Conservation (phyloP, 2,329 filamentous ascomycete species). For the Penicillium sp. region DNA sequence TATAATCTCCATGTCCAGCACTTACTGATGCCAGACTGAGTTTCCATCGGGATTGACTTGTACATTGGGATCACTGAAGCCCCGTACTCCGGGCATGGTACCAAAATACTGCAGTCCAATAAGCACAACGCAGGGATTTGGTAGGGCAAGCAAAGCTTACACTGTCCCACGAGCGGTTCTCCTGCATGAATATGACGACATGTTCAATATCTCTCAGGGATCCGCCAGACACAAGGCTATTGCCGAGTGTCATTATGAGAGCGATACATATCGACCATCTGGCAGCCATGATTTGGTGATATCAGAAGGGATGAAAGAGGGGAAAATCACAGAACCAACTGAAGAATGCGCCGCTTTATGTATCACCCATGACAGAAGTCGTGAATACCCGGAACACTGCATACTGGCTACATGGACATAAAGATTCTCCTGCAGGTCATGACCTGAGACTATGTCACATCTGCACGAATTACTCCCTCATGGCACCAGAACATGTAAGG, state of each 20-base stretch:
- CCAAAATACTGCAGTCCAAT: conserved; percentile 49
- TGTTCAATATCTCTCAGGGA: conserved; percentile 53
- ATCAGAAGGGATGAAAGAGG: not conserved
- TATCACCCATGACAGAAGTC: not conserved
- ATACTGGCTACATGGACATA: not conserved
- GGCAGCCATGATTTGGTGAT: conserved; percentile 10
- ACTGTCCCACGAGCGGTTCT: conserved; percentile 43
- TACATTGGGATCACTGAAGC: conserved; percentile 55
- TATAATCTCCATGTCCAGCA: conserved; percentile 2
- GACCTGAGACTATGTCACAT: not conserved
- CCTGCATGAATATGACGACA: conserved; percentile 58
- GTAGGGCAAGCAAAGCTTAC: conserved; percentile 21
- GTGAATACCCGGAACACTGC: not conserved
- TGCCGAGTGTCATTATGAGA: conserved; percentile 19
- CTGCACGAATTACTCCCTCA: not conserved
- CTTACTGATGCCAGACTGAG: conserved; percentile 50
- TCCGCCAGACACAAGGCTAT: conserved; percentile 29
- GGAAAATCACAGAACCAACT: not conserved
- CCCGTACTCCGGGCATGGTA: conserved; percentile 54
- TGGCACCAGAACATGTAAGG: not conserved
- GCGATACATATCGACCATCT: conserved; percentile 10
- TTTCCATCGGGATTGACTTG: conserved; percentile 47
- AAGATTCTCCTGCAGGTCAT: not conserved
- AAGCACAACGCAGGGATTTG: not conserved
- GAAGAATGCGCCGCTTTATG: not conserved